Percentiles rank a stretch among this genome's conserved stretches.
Evolutionary conservation across 306 rosid genomes (phyloP).

Genomic region (Cucurbita moschata): DNA sequence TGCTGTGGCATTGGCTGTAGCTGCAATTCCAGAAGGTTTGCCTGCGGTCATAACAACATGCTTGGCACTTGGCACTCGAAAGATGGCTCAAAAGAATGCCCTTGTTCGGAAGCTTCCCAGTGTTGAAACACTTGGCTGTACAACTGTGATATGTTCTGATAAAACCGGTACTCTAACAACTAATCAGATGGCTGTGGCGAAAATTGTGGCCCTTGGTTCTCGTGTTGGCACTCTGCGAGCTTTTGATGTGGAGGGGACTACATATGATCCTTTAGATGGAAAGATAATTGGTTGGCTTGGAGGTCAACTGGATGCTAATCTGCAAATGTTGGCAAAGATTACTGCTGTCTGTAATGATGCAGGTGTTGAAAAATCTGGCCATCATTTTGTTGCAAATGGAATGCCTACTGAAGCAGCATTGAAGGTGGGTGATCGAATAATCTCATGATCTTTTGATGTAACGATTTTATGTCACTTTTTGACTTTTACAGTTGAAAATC

Average conservation of each 20-base stretch:
- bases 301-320: conserved; percentile 37
- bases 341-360: conserved; percentile 55
- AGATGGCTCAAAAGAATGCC: conserved; percentile 46
- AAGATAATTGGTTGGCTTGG: conserved; percentile 38
- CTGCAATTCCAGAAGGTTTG: conserved; percentile 45
- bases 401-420: conserved; percentile 11
- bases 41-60: conserved; percentile 41
- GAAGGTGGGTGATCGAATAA: not conserved
- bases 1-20: conserved; percentile 43
- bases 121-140: conserved; percentile 41
- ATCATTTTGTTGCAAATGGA: conserved; percentile 7
- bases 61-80: conserved; percentile 40
- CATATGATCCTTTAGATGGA: conserved; percentile 43
- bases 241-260: conserved; percentile 57
- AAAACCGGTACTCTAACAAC: conserved; percentile 44
- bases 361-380: conserved; percentile 17
- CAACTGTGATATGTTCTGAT: conserved; percentile 38
- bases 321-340: conserved; percentile 42
- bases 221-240: conserved; percentile 26
- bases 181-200: conserved; percentile 52
- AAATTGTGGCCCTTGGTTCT: conserved; percentile 41
- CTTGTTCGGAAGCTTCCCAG: conserved; percentile 58
- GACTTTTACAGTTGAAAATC: not conserved
- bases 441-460: not conserved
- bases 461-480: not conserved